Conservation (phyloP, 257 asterid genomes). For the Ligustrum vulgare region DNA sequence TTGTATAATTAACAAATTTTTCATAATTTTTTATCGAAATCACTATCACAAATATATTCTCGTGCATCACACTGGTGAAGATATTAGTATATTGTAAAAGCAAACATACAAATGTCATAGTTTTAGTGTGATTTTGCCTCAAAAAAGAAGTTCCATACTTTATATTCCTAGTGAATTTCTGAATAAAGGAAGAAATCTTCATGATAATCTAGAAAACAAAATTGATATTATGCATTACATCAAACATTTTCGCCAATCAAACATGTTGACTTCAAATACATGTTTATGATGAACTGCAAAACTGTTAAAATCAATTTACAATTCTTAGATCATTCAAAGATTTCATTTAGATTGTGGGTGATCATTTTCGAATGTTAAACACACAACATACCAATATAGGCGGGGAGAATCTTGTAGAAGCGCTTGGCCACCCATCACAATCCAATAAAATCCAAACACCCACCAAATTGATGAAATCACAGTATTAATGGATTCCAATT, state of each 20-base stretch:
- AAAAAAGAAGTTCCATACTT: not conserved
- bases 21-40: too few species aligned
- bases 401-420: slow-evolving; percentile 80
- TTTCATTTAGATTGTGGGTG: not conserved
- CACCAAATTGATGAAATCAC: slow-evolving; percentile 86
- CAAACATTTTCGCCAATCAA: not conserved
- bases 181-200: not conserved
- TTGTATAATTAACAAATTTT: too few species aligned
- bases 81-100: not conserved
- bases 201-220: not conserved
- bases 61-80: too few species aligned
- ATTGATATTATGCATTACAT: not conserved
- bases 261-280: not conserved
- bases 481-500: slow-evolving; percentile 66
- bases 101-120: not conserved
- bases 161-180: not conserved
- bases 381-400: slow-evolving; percentile 67
- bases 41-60: too few species aligned
- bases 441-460: slow-evolving; percentile 92
- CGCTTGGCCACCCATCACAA: slow-evolving; percentile 70
- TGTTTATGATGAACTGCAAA: not conserved
- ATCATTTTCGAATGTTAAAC: slow-evolving; percentile 18
- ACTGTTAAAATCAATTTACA: not conserved
- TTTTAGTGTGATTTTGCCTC: too few species aligned
- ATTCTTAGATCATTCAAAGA: not conserved